Conservation (phyloP, 192 early-diverging fungal genomes). For the Spizellomyces punctatus region DNA sequence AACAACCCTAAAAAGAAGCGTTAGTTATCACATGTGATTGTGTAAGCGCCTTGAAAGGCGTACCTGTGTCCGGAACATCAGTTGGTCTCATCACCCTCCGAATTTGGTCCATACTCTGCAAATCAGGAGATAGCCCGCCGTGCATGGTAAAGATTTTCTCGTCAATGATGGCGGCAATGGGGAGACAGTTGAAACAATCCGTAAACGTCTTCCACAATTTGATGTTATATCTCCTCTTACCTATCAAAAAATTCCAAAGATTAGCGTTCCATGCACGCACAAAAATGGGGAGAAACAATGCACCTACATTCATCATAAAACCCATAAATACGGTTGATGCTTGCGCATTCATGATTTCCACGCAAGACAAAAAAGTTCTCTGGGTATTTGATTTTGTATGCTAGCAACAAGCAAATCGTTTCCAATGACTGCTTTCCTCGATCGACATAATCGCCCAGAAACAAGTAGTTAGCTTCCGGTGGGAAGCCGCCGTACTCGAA, state of each 20-base stretch:
- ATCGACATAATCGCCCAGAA: constrained; percentile 98
- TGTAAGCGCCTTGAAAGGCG: not conserved
- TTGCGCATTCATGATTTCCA: constrained; percentile 98
- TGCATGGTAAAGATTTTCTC: constrained; percentile 99
- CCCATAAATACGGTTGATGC: constrained; percentile 96
- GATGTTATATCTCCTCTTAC: constrained; percentile 96
- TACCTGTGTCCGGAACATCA: constrained; percentile 96
- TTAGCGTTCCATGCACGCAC: not conserved
- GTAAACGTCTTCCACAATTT: constrained; percentile 99
- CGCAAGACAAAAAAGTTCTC: constrained; percentile 99
- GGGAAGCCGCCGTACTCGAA: constrained; percentile 98
- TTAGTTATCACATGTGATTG: not conserved
- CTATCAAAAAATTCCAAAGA: constrained; percentile 41
- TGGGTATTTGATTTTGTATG: constrained; percentile 99
- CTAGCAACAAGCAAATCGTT: constrained; percentile 95
- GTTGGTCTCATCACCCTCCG: constrained; percentile 95
- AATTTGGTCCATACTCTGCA: constrained; percentile 97
- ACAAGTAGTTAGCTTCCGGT: constrained; percentile 94
- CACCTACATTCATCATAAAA: constrained; percentile 95
- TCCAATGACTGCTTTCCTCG: constrained; percentile 97
- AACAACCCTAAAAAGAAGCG: constrained; percentile 63
- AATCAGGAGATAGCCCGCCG: constrained; percentile 94
- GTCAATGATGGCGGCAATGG: constrained; percentile 96
- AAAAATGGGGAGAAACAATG: constrained; percentile 12
- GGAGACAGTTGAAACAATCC: constrained; percentile 98